Base-by-base conservation (phyloP, 2,329 filamentous ascomycete genomes). In the Keithomyces neogunnii region DNA sequence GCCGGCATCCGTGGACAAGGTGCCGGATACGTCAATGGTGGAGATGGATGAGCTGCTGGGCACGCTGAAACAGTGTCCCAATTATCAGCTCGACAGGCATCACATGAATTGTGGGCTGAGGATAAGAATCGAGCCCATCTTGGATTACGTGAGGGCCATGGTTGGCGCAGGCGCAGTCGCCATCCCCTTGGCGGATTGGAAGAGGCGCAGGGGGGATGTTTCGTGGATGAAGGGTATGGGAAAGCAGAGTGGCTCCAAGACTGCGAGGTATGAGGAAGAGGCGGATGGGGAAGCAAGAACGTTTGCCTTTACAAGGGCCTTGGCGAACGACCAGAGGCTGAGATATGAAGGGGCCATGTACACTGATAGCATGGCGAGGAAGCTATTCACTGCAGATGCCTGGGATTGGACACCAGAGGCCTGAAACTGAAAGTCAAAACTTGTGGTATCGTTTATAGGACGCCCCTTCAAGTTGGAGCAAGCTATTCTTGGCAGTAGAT, bases 51-150 rank as follows among this genome's bases (percentile, higher is more conserved):
- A 76, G 30, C 62, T 90, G 1, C 63, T 90, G 13, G 69, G 78
- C 8, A 73, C 74, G 0, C 69, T 90, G 28, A 76, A 81, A 38
- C 82, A 89, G 65, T 82, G 78, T 47, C 83, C 86, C 1, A 77
- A 75, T 51, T 90, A 90, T 62, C 87, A 90, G 64, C 77, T 90
- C 53, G 85, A 91, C 65, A 78, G 77, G 56, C 74, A 89, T 61
- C 87, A 91, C 64, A 75, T 75, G 1, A 86, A 89, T 64, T 91
- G 87, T 61, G 87, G 87, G 1, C 72, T 88, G 38, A 73, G 85
- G 44, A 81, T 80, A 3, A 75, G 82, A 19, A 66, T 89, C 3
- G 69, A 86, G 39, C 84, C 85, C 6, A 74, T 87, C 3, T 65
- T 89, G 13, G 83, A 86, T 50, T 78, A 82, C 49, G 68, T 90